Percentiles rank a stretch among this genome's conserved stretches.
Evolutionary conservation across 1,139 yeast genomes (phyloP).

Genomic region (Taphrina communis): DNA sequence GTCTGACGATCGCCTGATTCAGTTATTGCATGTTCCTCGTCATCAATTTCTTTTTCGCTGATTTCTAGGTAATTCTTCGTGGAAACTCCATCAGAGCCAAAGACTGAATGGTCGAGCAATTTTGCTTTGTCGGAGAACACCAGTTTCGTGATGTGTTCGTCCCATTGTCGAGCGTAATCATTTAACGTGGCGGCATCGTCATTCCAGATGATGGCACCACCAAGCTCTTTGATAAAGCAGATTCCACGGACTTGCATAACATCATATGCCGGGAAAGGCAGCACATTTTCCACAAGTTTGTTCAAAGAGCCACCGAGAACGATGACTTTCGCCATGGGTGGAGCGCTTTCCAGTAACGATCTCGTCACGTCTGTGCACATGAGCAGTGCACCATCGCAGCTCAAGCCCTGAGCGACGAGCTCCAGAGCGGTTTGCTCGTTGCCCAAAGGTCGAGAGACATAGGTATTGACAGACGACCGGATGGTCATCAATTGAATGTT

Average conservation of each 20-base stretch:
- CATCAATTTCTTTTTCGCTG: conserved; percentile 15
- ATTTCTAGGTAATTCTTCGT: conserved; percentile 10
- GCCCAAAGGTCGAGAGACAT: conserved; percentile 37
- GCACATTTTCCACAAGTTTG: conserved; percentile 33
- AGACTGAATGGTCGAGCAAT: conserved; percentile 27
- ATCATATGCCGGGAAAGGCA: conserved; percentile 37
- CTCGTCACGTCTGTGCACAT: conserved; percentile 40
- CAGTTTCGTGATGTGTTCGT: conserved; percentile 30
- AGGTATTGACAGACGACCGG: conserved; percentile 30
- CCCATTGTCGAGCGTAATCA: conserved; percentile 37
- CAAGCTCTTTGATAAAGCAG: conserved; percentile 43
- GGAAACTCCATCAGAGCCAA: conserved; percentile 23
- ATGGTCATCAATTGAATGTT: conserved; percentile 37
- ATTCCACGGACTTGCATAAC: conserved; percentile 31
- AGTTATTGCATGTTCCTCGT: conserved; percentile 6
- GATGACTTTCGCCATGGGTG: conserved; percentile 32
- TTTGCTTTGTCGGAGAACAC: conserved; percentile 31
- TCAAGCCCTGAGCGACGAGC: conserved; percentile 38
- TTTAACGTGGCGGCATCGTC: conserved; percentile 42
- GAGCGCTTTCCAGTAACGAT: conserved; percentile 31
- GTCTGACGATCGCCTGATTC: conserved; percentile 17
- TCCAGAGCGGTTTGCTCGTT: conserved; percentile 34
- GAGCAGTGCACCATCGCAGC: conserved; percentile 34
- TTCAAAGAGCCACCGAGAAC: conserved; percentile 33
- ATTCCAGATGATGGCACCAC: conserved; percentile 44